Conservation (phyloP, 1,139 yeast species). For the Magnusiomyces tetraspermus region DNA sequence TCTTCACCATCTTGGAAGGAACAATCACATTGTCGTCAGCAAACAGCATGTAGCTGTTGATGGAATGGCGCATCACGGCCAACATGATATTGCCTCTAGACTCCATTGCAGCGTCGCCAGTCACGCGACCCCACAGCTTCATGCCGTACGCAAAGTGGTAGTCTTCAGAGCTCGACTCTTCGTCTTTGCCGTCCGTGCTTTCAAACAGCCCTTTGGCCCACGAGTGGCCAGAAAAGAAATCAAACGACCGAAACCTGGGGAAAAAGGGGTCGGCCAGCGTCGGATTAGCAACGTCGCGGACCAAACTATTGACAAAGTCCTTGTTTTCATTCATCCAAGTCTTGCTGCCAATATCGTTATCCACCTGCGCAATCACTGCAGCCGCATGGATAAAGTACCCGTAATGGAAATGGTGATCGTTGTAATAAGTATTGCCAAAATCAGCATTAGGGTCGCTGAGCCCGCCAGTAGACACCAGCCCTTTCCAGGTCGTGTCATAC, state of each 20-base stretch:
- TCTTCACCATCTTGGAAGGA: constrained; percentile 45
- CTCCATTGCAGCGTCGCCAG: constrained; percentile 56
- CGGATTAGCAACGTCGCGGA: constrained; percentile 69
- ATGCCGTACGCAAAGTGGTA: constrained; percentile 59
- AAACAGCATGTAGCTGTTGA: constrained; percentile 54
- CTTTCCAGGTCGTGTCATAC: constrained; percentile 60
- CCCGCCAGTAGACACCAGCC: constrained; percentile 50
- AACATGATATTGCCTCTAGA: constrained; percentile 61
- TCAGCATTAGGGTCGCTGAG: constrained; percentile 41
- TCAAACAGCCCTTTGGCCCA: constrained; percentile 69
- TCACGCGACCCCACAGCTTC: constrained; percentile 62
- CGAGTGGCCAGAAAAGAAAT: constrained; percentile 71
- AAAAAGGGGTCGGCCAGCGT: constrained; percentile 40
- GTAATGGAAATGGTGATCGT: constrained; percentile 70
- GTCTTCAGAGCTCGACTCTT: constrained; percentile 70
- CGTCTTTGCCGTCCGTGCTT: constrained; percentile 63
- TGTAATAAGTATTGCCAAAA: constrained; percentile 56
- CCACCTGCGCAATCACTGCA: constrained; percentile 57
- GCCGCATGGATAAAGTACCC: constrained; percentile 68
- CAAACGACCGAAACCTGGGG: constrained; percentile 65
- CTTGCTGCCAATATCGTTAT: constrained; percentile 46
- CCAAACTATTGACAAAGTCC: constrained; percentile 48
- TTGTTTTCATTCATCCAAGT: constrained; percentile 51
- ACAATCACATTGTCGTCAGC: constrained; percentile 43
- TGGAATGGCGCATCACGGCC: constrained; percentile 48